Evolutionary conservation across 306 rosid genomes (phyloP).

Genomic region (Amphicarpaea edgeworthii): DNA sequence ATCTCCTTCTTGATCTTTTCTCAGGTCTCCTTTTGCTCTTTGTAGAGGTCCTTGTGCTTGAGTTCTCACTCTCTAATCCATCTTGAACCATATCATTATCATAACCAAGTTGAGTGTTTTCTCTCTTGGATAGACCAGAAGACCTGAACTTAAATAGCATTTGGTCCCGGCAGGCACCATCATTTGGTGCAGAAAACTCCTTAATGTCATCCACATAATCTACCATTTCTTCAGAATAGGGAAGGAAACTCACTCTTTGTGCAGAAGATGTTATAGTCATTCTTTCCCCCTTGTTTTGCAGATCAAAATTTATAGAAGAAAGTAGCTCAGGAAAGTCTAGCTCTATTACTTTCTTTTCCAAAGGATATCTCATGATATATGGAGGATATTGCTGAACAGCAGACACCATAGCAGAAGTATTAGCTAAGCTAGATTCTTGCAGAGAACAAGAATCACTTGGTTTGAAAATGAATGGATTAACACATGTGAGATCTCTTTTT

Average conservation of each 20-base stretch:
- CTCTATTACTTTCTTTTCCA: constrained; percentile 36
- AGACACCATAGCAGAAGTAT: constrained; percentile 45
- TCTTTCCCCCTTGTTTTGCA: constrained; percentile 33
- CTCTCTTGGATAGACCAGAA: constrained; percentile 31
- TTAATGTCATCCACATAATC: constrained; percentile 65
- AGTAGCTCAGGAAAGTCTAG: constrained; percentile 28
- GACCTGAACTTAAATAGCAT: constrained; percentile 63
- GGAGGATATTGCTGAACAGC: constrained; percentile 50
- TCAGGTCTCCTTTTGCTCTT: constrained; percentile 45
- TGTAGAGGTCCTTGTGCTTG: constrained; percentile 48
- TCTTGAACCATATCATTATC: constrained; percentile 33
- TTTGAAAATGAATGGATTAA: constrained; percentile 38
- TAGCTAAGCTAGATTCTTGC: constrained; percentile 22
- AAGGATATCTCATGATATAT: constrained; percentile 26
- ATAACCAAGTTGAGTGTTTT: constrained; percentile 15
- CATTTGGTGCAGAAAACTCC: constrained; percentile 49
- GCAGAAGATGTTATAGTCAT: constrained; percentile 44
- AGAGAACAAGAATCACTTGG: constrained; percentile 33
- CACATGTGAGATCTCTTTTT: constrained; percentile 30
- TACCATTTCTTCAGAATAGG: constrained; percentile 43
- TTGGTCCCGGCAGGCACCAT: constrained; percentile 57
- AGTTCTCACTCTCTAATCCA: constrained; percentile 50
- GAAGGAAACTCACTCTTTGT: constrained; percentile 47
- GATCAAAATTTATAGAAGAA: constrained; percentile 12
- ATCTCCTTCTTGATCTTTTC: constrained; percentile 64